Evolutionary conservation across 2,329 filamentous ascomycete species (phyloP).

Genomic region (Xylaria sp.): DNA sequence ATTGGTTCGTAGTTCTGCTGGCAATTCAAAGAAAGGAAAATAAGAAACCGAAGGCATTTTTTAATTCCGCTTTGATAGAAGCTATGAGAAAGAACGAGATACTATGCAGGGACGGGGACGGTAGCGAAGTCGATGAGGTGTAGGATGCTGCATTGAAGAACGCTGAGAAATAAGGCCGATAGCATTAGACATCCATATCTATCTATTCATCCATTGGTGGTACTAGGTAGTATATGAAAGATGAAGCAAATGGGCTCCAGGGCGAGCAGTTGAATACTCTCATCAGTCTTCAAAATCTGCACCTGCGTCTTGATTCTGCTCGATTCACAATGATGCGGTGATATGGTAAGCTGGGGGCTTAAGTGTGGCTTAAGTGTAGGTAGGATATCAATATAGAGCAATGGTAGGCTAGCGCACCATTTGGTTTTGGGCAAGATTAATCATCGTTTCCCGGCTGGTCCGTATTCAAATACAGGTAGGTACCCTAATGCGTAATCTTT

Average conservation of each 20-base stretch:
- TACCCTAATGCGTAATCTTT: not conserved
- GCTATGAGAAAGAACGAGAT: not conserved
- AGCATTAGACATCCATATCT: not conserved
- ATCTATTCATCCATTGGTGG: not conserved
- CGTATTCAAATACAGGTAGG: not conserved
- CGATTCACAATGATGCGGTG: not conserved
- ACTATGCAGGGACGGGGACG: not conserved
- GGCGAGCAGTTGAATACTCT: not conserved
- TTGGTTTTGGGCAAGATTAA: not conserved
- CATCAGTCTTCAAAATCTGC: not conserved
- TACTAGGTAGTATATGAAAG: not conserved
- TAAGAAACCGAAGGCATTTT: conserved; percentile 21
- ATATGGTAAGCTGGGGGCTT: not conserved
- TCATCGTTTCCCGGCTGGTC: not conserved
- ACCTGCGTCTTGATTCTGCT: not conserved
- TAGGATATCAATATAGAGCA: not conserved
- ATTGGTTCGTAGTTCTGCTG: conserved; percentile 37
- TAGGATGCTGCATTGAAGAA: not conserved
- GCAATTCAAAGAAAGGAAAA: conserved; percentile 42
- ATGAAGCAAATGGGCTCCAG: not conserved
- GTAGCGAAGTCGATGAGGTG: not conserved
- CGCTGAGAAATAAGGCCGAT: not conserved
- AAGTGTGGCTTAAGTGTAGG: not conserved
- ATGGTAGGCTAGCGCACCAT: not conserved
- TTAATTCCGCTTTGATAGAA: not conserved